These are phyloP conservation scores for Leptodontidium sp. DNA, from an alignment of 2,329 filamentous ascomycete genomes.

Conservation along the genomic window DNA sequence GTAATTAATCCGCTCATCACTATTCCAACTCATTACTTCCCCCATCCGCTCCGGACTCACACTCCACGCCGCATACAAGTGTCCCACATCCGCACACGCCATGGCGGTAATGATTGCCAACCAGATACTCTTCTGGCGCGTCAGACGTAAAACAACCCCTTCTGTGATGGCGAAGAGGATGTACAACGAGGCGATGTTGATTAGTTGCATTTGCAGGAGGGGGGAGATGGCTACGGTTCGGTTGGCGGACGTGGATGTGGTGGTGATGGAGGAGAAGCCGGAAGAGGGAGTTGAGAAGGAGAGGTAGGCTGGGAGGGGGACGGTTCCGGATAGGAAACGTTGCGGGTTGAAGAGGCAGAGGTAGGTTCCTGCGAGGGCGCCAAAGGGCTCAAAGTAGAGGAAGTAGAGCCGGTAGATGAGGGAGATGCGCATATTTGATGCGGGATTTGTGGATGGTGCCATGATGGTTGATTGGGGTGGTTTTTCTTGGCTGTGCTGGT, in stretches of 20 bases:
- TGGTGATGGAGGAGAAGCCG: slow-evolving; percentile 3
- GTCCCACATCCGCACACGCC: slow-evolving; percentile 43
- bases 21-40: slow-evolving; percentile 45
- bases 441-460: neutral
- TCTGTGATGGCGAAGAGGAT: slow-evolving; percentile 46
- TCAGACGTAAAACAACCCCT: slow-evolving; percentile 43
- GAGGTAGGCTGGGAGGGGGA: slow-evolving; percentile 34
- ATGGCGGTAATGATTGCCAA: slow-evolving; percentile 39
- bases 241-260: slow-evolving; percentile 32
- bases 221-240: slow-evolving; percentile 36
- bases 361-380: slow-evolving; percentile 38
- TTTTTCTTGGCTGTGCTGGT: neutral
- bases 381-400: slow-evolving; percentile 41
- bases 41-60: slow-evolving; percentile 45
- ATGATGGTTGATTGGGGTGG: neutral
- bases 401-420: slow-evolving; percentile 41
- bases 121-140: slow-evolving; percentile 45
- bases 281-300: slow-evolving; percentile 32
- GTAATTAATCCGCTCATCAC: slow-evolving; percentile 51
- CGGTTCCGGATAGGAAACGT: slow-evolving; percentile 36
- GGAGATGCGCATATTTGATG: slow-evolving; percentile 26
- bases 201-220: slow-evolving; percentile 40
- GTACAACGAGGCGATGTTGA: slow-evolving; percentile 46
- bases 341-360: slow-evolving; percentile 35
- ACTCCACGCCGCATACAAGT: slow-evolving; percentile 48